phyloP scores from a whole-genome alignment of 2,329 filamentous ascomycete species.

The Bisporella sp. region DNA sequence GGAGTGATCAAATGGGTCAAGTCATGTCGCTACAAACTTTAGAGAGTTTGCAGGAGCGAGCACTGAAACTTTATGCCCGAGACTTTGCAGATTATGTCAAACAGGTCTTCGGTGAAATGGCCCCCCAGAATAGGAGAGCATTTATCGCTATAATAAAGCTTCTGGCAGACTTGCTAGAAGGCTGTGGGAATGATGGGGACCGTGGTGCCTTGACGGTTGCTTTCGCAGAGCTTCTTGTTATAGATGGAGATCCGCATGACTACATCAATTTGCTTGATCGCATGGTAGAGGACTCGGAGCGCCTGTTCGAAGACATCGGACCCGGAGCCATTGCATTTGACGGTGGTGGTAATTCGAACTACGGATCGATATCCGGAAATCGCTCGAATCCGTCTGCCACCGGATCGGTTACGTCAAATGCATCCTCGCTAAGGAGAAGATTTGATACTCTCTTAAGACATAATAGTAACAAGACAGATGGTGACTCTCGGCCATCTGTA shows the following conservation, averaged over 20 bases:
- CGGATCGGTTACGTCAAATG: slow-evolving; percentile 76
- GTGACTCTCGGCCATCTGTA: slow-evolving; percentile 67
- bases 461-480: slow-evolving; percentile 65
- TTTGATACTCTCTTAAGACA: slow-evolving; percentile 71
- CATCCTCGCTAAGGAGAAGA: slow-evolving; percentile 76
- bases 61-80: slow-evolving; percentile 59
- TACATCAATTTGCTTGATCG: slow-evolving; percentile 86
- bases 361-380: slow-evolving; percentile 21
- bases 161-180: slow-evolving; percentile 79
- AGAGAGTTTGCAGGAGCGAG: slow-evolving; percentile 64
- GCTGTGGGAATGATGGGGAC: slow-evolving; percentile 86
- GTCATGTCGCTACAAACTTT: slow-evolving; percentile 69
- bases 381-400: slow-evolving; percentile 31
- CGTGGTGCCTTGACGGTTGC: slow-evolving; percentile 80
- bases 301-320: slow-evolving; percentile 67
- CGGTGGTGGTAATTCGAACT: slow-evolving; percentile 13
- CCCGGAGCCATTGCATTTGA: slow-evolving; percentile 19
- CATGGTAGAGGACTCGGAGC: slow-evolving; percentile 81
- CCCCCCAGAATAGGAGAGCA: slow-evolving; percentile 65
- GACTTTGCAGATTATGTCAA: slow-evolving; percentile 68
- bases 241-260: slow-evolving; percentile 68
- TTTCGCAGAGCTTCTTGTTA: slow-evolving; percentile 80
- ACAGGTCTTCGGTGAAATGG: slow-evolving; percentile 58
- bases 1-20: slow-evolving; percentile 81
- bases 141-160: slow-evolving; percentile 80